Percentiles rank a stretch among this genome's conserved stretches.
phyloP scores from a whole-genome alignment of 768 basidiomycete species.

The Pisolithus orientalis region DNA sequence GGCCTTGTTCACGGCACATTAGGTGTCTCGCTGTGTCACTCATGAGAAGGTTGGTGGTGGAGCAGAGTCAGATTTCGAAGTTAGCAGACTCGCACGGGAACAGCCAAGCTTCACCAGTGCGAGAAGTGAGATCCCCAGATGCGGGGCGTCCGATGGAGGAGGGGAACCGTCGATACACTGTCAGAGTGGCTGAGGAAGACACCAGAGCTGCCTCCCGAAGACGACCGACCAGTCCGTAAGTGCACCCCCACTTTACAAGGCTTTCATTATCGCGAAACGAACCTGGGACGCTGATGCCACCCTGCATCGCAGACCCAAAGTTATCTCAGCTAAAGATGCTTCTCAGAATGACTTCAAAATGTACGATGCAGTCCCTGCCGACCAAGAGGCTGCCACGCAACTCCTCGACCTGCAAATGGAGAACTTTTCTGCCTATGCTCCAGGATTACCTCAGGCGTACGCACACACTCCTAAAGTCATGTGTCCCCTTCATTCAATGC shows the following conservation, averaged over 20 bases:
- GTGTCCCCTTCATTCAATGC: background rate
- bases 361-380: constrained; percentile 62
- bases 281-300: background rate
- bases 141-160: constrained; percentile 28
- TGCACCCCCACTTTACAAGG: background rate
- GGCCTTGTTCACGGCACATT: background rate
- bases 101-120: constrained; percentile 11
- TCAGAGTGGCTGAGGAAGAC: constrained; percentile 24
- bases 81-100: constrained; percentile 29
- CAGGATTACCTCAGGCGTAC: constrained; percentile 64
- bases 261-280: background rate
- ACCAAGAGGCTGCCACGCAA: constrained; percentile 23
- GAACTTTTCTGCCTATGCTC: constrained; percentile 71
- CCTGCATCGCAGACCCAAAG: constrained; percentile 42
- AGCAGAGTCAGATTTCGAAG: constrained; percentile 52
- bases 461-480: constrained; percentile 12
- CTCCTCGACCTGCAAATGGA: constrained; percentile 58
- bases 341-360: constrained; percentile 48
- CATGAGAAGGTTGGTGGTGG: background rate
- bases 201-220: constrained; percentile 8
- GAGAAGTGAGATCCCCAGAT: constrained; percentile 6
- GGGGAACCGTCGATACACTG: constrained; percentile 44
- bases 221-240: constrained; percentile 41
- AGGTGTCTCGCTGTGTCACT: background rate
- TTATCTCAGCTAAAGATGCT: constrained; percentile 47